phyloP scores from a whole-genome alignment of 441 rosid species.

The Corymbia citriodora region DNA sequence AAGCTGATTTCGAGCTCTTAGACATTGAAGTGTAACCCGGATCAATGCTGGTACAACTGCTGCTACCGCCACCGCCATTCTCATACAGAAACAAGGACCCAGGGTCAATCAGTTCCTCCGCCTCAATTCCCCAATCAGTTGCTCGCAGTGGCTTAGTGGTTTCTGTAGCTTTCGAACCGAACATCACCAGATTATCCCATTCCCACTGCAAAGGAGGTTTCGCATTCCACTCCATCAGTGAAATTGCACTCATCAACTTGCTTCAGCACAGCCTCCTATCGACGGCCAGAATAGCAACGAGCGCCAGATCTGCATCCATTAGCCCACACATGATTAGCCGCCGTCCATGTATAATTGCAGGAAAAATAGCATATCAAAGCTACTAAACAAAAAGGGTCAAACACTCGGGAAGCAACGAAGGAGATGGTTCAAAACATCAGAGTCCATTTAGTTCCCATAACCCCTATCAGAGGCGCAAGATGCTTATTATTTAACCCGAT shows the following conservation, averaged over 20 bases:
- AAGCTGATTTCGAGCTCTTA: slow-evolving; percentile 65
- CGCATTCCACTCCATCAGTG: slow-evolving; percentile 76
- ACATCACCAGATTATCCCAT: slow-evolving; percentile 59
- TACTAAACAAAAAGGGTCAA: not conserved
- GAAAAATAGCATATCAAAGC: not conserved
- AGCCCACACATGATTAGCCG: not conserved
- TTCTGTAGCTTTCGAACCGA: slow-evolving; percentile 43
- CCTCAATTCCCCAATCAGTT: slow-evolving; percentile 54
- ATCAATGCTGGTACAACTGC: slow-evolving; percentile 59
- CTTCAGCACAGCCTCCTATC: not conserved
- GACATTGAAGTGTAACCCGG: slow-evolving; percentile 59
- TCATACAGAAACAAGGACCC: slow-evolving; percentile 54
- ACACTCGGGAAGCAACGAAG: not conserved
- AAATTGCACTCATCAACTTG: slow-evolving; percentile 34
- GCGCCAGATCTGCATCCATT: not conserved
- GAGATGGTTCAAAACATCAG: not conserved
- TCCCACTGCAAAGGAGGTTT: slow-evolving; percentile 68
- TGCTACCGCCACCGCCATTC: slow-evolving; percentile 21
- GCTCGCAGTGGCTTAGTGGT: slow-evolving; percentile 37
- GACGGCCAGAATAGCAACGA: not conserved
- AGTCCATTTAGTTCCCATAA: not conserved
- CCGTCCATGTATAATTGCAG: not conserved
- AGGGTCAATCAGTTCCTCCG: slow-evolving; percentile 48
- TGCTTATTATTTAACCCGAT: not conserved
- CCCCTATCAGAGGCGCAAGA: not conserved